These are phyloP conservation scores for Tolypocladium ovalisporum DNA, from an alignment of 2,329 filamentous ascomycete genomes.

Conservation along the genomic window DNA sequence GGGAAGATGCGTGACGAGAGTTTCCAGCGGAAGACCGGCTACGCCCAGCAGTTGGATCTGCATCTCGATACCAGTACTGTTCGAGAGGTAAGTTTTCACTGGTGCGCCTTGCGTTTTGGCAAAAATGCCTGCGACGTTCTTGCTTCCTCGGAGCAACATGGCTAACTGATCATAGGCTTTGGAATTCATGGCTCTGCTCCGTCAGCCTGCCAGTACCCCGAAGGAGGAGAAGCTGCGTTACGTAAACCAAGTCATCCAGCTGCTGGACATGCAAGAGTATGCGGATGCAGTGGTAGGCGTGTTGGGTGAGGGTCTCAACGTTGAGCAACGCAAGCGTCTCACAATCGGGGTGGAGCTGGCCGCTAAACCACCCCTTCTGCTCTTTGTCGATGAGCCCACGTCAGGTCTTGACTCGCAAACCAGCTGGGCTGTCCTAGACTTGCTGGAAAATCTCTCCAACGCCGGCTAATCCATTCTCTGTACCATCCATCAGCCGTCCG, in stretches of 20 bases:
- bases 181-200: background rate
- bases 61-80: constrained; percentile 33
- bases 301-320: constrained; percentile 31
- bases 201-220: background rate
- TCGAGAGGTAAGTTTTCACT: constrained; percentile 17
- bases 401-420: constrained; percentile 47
- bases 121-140: too few species aligned
- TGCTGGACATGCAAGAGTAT: constrained; percentile 37
- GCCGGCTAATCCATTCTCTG: constrained; percentile 36
- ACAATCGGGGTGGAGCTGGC: constrained; percentile 39
- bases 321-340: constrained; percentile 39
- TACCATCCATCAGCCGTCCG: constrained; percentile 39
- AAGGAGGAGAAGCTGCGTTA: constrained; percentile 17
- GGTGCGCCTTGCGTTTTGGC: background rate
- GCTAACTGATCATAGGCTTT: background rate
- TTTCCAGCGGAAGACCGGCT: constrained; percentile 62
- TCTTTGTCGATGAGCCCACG: constrained; percentile 45
- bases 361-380: constrained; percentile 32
- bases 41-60: constrained; percentile 58
- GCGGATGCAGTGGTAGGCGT: constrained; percentile 42
- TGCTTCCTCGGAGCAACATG: too few species aligned
- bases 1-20: constrained; percentile 54
- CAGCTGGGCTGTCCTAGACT: constrained; percentile 61
- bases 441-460: constrained; percentile 53
- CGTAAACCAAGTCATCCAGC: constrained; percentile 28